Percentiles rank a stretch among this genome's conserved stretches.
These are phyloP conservation scores for Fusarium circinatum DNA, from an alignment of 2,329 filamentous ascomycete genomes.

Conservation along the genomic window DNA sequence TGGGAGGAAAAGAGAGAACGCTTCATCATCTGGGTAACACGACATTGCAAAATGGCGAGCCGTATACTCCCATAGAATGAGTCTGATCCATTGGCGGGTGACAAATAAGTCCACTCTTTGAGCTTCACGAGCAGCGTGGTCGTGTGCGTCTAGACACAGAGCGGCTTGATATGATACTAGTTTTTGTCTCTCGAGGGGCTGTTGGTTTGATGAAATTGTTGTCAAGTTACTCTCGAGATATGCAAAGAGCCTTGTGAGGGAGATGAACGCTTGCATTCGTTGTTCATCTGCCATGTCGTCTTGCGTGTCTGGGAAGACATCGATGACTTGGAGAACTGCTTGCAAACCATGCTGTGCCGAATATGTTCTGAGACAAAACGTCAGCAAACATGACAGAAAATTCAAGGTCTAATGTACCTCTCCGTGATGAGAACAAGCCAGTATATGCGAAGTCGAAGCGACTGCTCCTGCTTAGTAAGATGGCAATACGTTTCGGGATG, in stretches of 20 bases:
- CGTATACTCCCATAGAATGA: conserved; percentile 45
- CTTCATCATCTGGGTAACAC: conserved; percentile 36
- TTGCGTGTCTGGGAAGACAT: conserved; percentile 34
- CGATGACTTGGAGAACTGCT: conserved; percentile 37
- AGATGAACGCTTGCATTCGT: conserved; percentile 35
- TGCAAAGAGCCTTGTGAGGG: conserved; percentile 39
- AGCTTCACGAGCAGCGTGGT: conserved; percentile 33
- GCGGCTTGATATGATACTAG: conserved; percentile 36
- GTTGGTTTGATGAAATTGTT: conserved; percentile 24
- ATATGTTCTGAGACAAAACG: conserved; percentile 13
- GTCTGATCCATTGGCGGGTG: conserved; percentile 44
- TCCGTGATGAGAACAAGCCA: conserved; percentile 43
- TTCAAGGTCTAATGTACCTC: not conserved
- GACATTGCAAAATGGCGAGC: conserved; percentile 43
- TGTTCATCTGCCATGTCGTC: conserved; percentile 24
- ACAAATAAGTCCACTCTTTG: conserved; percentile 44
- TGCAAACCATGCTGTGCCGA: conserved; percentile 40
- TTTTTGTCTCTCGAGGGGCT: conserved; percentile 33
- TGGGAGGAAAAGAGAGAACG: conserved; percentile 41
- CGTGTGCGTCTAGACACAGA: conserved; percentile 26
- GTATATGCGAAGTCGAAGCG: conserved; percentile 36
- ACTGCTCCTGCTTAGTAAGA: conserved; percentile 26
- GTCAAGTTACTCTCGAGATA: conserved; percentile 38
- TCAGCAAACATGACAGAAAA: not conserved
- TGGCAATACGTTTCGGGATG: conserved; percentile 30